Evolutionary conservation across 2,329 filamentous ascomycete genomes (phyloP).

Genomic region (Penicillium sp.): DNA sequence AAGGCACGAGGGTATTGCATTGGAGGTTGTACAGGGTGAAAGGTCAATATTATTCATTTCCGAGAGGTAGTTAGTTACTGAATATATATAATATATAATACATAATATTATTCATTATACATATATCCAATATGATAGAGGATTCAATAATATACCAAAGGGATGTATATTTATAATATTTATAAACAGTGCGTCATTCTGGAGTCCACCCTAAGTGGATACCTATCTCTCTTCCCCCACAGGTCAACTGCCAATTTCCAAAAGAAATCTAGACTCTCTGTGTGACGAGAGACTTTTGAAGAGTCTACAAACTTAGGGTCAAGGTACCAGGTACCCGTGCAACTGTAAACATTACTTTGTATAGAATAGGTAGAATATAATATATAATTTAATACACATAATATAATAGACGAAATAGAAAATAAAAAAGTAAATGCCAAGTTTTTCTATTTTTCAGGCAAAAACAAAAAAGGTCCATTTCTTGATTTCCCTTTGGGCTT

Average conservation of each 20-base stretch:
- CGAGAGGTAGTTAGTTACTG: background rate
- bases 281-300: conserved; percentile 4
- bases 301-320: background rate
- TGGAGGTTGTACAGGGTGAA: background rate
- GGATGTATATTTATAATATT: background rate
- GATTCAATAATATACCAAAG: background rate
- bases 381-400: background rate
- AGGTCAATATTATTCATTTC: background rate
- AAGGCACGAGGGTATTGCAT: conserved; percentile 13
- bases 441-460: conserved; percentile 13
- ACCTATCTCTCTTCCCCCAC: conserved; percentile 1
- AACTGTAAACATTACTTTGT: background rate
- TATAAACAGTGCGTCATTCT: conserved; percentile 2
- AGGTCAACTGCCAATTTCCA: conserved; percentile 12
- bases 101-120: too few species aligned
- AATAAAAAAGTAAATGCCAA: conserved; percentile 8
- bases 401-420: background rate
- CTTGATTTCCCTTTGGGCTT: background rate
- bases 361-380: background rate
- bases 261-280: conserved; percentile 6
- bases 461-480: conserved; percentile 2
- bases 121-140: too few species aligned
- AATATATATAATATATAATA: too few species aligned
- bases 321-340: conserved; percentile 24
- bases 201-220: background rate